Evolutionary conservation across 495 filamentous ascomycete species (phyloP), one percentile per base, ranked within the genome.

Genomic region (Hyaloscypha hepaticicola): DNA sequence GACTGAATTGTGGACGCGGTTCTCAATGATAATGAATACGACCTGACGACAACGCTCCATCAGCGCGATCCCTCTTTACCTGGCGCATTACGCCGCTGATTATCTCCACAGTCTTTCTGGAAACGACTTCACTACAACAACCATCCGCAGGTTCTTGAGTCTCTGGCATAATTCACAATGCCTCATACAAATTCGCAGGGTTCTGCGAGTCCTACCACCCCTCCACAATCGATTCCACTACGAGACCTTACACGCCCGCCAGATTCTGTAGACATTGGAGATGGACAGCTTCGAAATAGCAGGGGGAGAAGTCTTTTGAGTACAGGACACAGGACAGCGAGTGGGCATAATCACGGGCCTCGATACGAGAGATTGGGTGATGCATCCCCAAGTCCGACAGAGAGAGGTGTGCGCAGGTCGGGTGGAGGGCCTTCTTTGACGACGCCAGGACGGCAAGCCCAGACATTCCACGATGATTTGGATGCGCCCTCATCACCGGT

Each of bases 151-250:
- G 38, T 50, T 62, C 64, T 28, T 55, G 56, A 64, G 66, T 66
- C 52, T 45, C 49, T 57, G 61, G 64, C 64, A 67, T 66, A 24
- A 5, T 52, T 53, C 66, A 60, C 52, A 66, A 72, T 72, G 70
- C 60, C 70, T 64, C 65, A 59, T 12, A 50, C 49, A 25, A 61
- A 63, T 52, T 56, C 62, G 7, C 63, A 68, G 34, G 57, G 56
- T 50, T 61, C 61, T n/a, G n/a, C 56, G 24, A 66, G 59, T 64
- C 67, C 70, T 11, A 64, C 67, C 5, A 72, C 82, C 45, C 74
- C 84, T 33, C 77, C 83, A 56, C 88, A 91, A 65, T 89, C 88
- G 49, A 96, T 97, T 76, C 92, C 93, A 55, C 79, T 97, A 55
- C 89, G 89, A 74, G 88, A 96, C 74, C 86, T 97, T 55, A 85